Conservation (phyloP, 2,329 filamentous ascomycete species). For the Penicillium sp. region DNA sequence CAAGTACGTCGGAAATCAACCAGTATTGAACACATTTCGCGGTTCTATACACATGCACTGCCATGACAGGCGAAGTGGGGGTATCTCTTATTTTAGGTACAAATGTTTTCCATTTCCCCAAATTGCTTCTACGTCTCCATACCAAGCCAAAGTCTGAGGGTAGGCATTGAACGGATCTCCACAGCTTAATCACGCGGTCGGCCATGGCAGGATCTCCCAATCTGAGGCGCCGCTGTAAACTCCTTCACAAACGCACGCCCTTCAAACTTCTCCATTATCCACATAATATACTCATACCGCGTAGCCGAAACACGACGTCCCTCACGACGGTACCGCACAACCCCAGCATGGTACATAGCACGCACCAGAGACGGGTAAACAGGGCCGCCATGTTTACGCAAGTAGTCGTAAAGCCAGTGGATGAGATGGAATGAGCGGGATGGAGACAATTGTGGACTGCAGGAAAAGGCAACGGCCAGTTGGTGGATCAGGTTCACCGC, state of each 20-base stretch:
- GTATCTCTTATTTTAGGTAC: conserved; percentile 13
- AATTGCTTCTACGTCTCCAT: neutral
- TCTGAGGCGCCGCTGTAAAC: conserved; percentile 21
- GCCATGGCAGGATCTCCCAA: conserved; percentile 11
- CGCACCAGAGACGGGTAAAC: conserved; percentile 45
- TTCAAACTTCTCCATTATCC: conserved; percentile 45
- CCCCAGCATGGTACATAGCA: conserved; percentile 51
- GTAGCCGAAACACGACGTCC: conserved; percentile 32
- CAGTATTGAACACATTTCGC: neutral
- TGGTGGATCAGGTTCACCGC: conserved; percentile 46
- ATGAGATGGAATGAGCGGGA: conserved; percentile 48
- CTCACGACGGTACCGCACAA: conserved; percentile 44
- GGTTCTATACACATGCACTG: neutral
- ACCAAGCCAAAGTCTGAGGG: neutral
- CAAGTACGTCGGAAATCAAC: conserved; percentile 1
- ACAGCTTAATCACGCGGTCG: neutral
- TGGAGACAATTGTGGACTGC: conserved; percentile 35
- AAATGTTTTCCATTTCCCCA: neutral
- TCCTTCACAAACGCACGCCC: conserved; percentile 40
- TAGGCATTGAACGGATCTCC: neutral
- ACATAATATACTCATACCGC: conserved; percentile 45
- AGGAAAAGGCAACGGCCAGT: conserved; percentile 46
- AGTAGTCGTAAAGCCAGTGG: conserved; percentile 48
- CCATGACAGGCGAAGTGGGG: conserved; percentile 1
- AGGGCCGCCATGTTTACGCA: conserved; percentile 43